Evolutionary conservation across 116 monocot genomes (phyloP).

Genomic region (Cymodocea nodosa): DNA sequence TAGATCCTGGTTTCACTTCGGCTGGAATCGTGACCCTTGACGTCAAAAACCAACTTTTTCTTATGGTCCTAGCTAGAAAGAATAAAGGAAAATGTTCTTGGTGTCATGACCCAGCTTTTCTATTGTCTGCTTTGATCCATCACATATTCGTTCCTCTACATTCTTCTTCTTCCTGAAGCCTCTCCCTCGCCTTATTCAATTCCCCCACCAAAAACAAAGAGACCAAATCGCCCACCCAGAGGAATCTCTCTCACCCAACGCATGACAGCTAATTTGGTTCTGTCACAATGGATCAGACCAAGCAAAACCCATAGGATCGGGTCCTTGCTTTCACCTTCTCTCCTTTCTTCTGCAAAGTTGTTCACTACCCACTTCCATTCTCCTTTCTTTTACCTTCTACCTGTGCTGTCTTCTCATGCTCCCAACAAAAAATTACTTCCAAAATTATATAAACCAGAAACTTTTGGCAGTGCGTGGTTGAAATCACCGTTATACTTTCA

Average conservation of each 20-base stretch:
- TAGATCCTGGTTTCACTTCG: slow-evolving; percentile 3
- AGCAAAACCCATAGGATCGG: slow-evolving; percentile 2
- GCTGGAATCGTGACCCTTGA: slow-evolving; percentile 13
- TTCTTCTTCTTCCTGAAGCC: slow-evolving; percentile 12
- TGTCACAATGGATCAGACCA: slow-evolving; percentile 3
- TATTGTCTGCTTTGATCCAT: slow-evolving; percentile 8
- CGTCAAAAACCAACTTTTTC: slow-evolving; percentile 14
- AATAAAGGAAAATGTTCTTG: slow-evolving; percentile 12
- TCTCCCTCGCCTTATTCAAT: neutral
- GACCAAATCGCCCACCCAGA: slow-evolving; percentile 1
- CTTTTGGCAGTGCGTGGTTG: neutral
- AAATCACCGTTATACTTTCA: neutral
- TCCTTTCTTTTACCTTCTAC: slow-evolving; percentile 6
- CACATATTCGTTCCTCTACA: neutral
- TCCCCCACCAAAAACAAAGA: slow-evolving; percentile 8
- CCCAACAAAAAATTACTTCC: neutral
- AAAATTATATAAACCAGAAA: neutral
- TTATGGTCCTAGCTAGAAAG: slow-evolving; percentile 10
- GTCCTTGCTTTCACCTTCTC: slow-evolving; percentile 3
- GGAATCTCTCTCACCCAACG: slow-evolving; percentile 15
- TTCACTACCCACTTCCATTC: neutral
- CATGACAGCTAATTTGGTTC: slow-evolving; percentile 4
- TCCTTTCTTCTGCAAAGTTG: slow-evolving; percentile 6
- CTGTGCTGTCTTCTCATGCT: slow-evolving; percentile 6
- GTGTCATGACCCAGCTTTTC: slow-evolving; percentile 13